A percentile compares a stretch with the other conserved stretches of the same genome.
phyloP scores from a whole-genome alignment of 768 basidiomycete species.

The Vishniacozyma victoriae region DNA sequence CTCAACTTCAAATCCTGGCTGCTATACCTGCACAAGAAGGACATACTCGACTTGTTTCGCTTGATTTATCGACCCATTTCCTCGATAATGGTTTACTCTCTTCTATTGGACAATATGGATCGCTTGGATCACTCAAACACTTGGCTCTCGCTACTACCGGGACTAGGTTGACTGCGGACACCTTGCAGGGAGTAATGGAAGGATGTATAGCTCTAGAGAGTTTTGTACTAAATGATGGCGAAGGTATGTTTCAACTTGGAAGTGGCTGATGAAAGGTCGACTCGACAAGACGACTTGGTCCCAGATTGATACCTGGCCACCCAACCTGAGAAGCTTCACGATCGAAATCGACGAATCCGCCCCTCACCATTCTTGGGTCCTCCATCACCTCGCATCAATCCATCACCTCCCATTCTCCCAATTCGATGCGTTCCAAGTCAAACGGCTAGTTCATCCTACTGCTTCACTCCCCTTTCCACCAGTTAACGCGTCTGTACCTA shows the following conservation, averaged over 20 bases:
- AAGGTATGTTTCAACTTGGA: constrained; percentile 4
- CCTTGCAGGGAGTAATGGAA: constrained; percentile 10
- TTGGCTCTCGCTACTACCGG: constrained; percentile 15
- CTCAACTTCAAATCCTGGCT: constrained; percentile 6
- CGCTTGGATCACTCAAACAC: constrained; percentile 3
- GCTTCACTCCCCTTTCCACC: constrained; percentile 11
- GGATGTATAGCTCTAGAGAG: constrained; percentile 5
- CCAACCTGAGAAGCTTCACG: constrained; percentile 3
- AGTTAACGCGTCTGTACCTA: neutral
- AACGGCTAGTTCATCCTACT: constrained; percentile 6
- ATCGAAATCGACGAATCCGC: constrained; percentile 10
- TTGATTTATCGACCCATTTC: constrained; percentile 13
- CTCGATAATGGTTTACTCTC: constrained; percentile 7
- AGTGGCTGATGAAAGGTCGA: constrained; percentile 5
- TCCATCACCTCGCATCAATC: constrained; percentile 16
- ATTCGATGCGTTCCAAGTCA: constrained; percentile 7
- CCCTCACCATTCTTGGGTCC: constrained; percentile 16
- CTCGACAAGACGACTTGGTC: constrained; percentile 19
- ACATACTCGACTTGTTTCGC: neutral
- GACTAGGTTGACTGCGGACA: constrained; percentile 11
- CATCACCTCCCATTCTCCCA: constrained; percentile 12
- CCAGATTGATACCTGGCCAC: constrained; percentile 13
- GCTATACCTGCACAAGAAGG: neutral
- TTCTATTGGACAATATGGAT: constrained; percentile 8
- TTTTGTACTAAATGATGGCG: constrained; percentile 7